phyloP scores from a whole-genome alignment of 257 asterid species.

The Asclepias syriaca region DNA sequence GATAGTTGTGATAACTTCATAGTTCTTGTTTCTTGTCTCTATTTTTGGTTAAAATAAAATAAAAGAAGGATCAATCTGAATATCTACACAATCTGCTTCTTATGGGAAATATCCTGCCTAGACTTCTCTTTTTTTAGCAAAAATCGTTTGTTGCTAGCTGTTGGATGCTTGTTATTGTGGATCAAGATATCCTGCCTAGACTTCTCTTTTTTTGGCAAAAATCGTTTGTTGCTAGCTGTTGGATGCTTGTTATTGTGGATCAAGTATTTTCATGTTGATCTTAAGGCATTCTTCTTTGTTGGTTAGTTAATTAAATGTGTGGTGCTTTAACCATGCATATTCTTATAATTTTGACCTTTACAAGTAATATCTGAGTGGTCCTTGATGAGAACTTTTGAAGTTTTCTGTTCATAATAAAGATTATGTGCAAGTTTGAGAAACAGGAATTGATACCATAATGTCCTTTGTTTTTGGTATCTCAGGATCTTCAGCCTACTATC shows the following conservation, averaged over 20 bases:
- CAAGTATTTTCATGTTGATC: not conserved
- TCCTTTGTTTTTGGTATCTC: slow-evolving; percentile 23
- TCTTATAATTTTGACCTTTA: not conserved
- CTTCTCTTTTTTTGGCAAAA: slow-evolving; percentile 1
- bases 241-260: not conserved
- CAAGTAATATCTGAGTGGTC: not conserved
- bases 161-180: not conserved
- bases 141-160: not conserved
- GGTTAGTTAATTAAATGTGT: not conserved
- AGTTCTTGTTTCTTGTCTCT: not conserved
- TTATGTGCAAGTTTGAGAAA: too few relatives aligned
- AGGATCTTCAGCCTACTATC: slow-evolving; percentile 76
- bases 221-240: not conserved
- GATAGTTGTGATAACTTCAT: not conserved
- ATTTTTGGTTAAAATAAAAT: not conserved
- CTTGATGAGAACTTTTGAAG: not conserved
- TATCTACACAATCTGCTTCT: not conserved
- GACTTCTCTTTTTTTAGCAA: slow-evolving; percentile 4
- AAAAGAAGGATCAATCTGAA: not conserved
- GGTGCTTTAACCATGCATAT: not conserved
- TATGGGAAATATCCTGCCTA: not conserved
- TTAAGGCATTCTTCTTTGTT: not conserved
- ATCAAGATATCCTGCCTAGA: not conserved
- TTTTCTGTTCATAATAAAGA: not conserved
- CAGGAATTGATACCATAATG: not conserved